A percentile compares a stretch with the other conserved stretches of the same genome.
Conservation (phyloP, 192 early-diverging fungal genomes). For the Coemansia sp. region DNA sequence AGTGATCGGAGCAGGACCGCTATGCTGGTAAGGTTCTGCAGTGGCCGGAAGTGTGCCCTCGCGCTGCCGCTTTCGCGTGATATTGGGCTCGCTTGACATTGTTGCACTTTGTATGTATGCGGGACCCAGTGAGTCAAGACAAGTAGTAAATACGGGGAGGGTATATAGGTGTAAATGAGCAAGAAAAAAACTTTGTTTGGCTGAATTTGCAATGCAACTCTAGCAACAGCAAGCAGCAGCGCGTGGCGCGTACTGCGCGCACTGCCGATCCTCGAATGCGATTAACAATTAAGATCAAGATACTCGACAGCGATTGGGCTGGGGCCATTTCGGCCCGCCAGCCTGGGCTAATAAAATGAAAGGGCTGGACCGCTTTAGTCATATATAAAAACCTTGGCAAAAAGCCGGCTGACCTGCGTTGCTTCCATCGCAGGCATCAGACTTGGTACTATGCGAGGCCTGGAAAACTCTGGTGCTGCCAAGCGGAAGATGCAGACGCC, state of each 20-base stretch:
- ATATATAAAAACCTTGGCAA: neutral
- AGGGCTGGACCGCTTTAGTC: slow-evolving; percentile 4
- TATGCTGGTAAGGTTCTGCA: neutral
- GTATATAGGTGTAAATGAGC: neutral
- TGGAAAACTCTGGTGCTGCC: neutral
- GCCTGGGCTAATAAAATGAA: neutral
- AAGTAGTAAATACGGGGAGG: neutral
- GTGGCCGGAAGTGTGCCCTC: slow-evolving; percentile 8
- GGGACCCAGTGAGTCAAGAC: neutral
- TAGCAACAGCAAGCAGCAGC: neutral
- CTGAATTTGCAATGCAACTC: neutral
- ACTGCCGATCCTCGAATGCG: neutral
- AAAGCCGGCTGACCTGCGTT: neutral
- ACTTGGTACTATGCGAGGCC: neutral
- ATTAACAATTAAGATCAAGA: neutral
- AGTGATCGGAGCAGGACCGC: slow-evolving; percentile 8
- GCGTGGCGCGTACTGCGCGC: slow-evolving; percentile 10
- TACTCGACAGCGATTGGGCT: neutral
- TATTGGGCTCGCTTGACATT: slow-evolving; percentile 3
- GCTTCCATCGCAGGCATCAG: neutral
- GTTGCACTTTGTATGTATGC: neutral
- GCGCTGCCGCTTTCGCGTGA: slow-evolving; percentile 30
- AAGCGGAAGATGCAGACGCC: neutral
- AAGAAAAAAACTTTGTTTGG: neutral
- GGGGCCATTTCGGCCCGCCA: neutral